Base-by-base conservation (phyloP, 116 monocot genomes). In the Posidonia oceanica region DNA sequence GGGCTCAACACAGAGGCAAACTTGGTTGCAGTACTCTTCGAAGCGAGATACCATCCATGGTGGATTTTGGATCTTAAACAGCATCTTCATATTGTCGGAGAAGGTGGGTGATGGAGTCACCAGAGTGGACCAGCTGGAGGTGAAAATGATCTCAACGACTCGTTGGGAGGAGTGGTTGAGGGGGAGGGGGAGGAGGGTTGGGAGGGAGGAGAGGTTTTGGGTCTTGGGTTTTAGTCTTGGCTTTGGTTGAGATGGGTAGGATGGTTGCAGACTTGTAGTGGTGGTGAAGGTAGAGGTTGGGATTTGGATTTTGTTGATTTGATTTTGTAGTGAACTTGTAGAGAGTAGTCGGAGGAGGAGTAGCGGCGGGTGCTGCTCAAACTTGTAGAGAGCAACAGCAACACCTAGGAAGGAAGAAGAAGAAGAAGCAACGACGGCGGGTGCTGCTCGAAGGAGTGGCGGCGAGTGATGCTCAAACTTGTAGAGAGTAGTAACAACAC, bases 101-200 rank as follows among this genome's bases (percentile, higher is more conserved):
- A 90, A 88, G 2, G 65, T 62, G 71, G 74, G 80, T 29, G 29
- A 29, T 29, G 29, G 29, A 29, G 1, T 29, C 29, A 1, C 29
- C 0, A 1, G 29, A 77, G 4, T 54, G 36, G 14, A 65, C 90
- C 91, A 94, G 69, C 86, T 86, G 59, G 88, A 86, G 68, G 75
- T 59, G 79, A 90, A 94, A 64, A 94, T 90, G 52, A 87, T 81
- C 84, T 88, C 85, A 13, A 90, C 84, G 52, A 94, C 91, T 10
- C 80, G 71, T 4, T 83, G 75, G 29, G 91, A 87, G 2, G 88
- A 84, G 77, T 90, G 83, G 41, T 82, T 85, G 61, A 66, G 55
- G 42, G 69, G 39, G 16, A 94, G 83, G 63, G 88, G 86, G 14
- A 78, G 39, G 29, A 90, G 80, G n/a, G 85, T 78, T 52, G 78